These are phyloP conservation scores for Didymella lethalis DNA, from an alignment of 2,329 filamentous ascomycete genomes.

Conservation along the genomic window DNA sequence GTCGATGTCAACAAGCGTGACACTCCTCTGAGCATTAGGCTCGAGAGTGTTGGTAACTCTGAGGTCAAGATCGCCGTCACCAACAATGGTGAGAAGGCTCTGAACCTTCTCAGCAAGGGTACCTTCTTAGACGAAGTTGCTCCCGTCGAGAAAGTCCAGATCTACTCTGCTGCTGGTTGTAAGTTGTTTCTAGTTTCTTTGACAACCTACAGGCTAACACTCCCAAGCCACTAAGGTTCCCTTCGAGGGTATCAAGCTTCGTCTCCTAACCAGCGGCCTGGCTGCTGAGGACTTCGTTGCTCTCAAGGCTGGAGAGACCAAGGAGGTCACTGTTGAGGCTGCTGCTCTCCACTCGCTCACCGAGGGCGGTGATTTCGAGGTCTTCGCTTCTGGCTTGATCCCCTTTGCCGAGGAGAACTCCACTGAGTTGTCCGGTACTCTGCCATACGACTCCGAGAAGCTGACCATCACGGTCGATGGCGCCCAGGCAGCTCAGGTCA, in stretches of 20 bases:
- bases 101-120: slow-evolving; percentile 64
- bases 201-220: slow-evolving; percentile 8
- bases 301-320: slow-evolving; percentile 57
- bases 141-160: slow-evolving; percentile 63
- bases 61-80: slow-evolving; percentile 62
- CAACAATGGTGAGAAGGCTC: slow-evolving; percentile 59
- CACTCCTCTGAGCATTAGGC: slow-evolving; percentile 48
- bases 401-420: slow-evolving; percentile 57
- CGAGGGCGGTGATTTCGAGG: slow-evolving; percentile 62
- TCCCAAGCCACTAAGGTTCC: slow-evolving; percentile 53
- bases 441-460: slow-evolving; percentile 67
- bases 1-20: slow-evolving; percentile 48
- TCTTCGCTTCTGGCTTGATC: slow-evolving; percentile 61
- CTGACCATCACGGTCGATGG: slow-evolving; percentile 66
- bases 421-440: slow-evolving; percentile 61
- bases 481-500: slow-evolving; percentile 58
- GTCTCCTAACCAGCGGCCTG: slow-evolving; percentile 56
- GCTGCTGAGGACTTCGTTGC: slow-evolving; percentile 60
- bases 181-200: slow-evolving; percentile 26
- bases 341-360: slow-evolving; percentile 64
- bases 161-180: slow-evolving; percentile 58
- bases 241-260: slow-evolving; percentile 64
- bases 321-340: slow-evolving; percentile 63
- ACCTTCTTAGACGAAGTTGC: slow-evolving; percentile 60
- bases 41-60: slow-evolving; percentile 61